These are phyloP conservation scores for Leucaena leucocephala DNA, from an alignment of 306 rosid species.

Conservation along the genomic window DNA sequence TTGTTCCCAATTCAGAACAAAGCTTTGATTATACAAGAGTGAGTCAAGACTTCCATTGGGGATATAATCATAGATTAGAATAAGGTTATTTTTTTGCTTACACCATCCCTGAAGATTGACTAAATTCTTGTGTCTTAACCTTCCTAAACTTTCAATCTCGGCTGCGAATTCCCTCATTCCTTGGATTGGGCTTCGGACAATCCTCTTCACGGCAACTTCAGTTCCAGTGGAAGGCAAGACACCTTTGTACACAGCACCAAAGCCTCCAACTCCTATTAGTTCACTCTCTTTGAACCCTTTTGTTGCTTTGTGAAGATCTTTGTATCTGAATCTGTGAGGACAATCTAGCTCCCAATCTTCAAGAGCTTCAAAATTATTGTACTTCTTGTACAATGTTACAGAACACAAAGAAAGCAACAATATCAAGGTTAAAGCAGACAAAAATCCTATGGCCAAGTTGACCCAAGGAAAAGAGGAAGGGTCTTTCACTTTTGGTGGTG, in stretches of 20 bases:
- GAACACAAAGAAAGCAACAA: slow-evolving; percentile 36
- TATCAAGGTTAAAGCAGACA: slow-evolving; percentile 41
- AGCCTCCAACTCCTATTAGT: slow-evolving; percentile 74
- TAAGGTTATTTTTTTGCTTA: slow-evolving; percentile 64
- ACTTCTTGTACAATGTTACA: slow-evolving; percentile 35
- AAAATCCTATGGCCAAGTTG: slow-evolving; percentile 2
- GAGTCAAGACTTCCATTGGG: slow-evolving; percentile 62
- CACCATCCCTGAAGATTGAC: slow-evolving; percentile 90
- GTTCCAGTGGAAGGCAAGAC: slow-evolving; percentile 48
- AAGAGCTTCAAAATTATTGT: slow-evolving; percentile 47
- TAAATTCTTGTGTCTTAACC: slow-evolving; percentile 72
- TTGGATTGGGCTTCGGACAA: slow-evolving; percentile 36
- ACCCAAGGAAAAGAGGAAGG: slow-evolving; percentile 35
- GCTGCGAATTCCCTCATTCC: slow-evolving; percentile 76
- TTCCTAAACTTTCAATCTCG: slow-evolving; percentile 80
- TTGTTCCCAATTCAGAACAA: slow-evolving; percentile 53
- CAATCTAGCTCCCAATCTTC: slow-evolving; percentile 85
- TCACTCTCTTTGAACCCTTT: slow-evolving; percentile 60
- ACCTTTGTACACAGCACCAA: slow-evolving; percentile 72
- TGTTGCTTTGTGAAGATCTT: slow-evolving; percentile 64
- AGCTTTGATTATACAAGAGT: slow-evolving; percentile 41
- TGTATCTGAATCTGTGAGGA: slow-evolving; percentile 69
- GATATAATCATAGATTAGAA: slow-evolving; percentile 68
- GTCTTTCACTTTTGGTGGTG: slow-evolving; percentile 42
- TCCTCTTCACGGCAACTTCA: slow-evolving; percentile 71